These are phyloP conservation scores for Begonia peltatifolia DNA, from an alignment of 306 rosid species.

Conservation along the genomic window DNA sequence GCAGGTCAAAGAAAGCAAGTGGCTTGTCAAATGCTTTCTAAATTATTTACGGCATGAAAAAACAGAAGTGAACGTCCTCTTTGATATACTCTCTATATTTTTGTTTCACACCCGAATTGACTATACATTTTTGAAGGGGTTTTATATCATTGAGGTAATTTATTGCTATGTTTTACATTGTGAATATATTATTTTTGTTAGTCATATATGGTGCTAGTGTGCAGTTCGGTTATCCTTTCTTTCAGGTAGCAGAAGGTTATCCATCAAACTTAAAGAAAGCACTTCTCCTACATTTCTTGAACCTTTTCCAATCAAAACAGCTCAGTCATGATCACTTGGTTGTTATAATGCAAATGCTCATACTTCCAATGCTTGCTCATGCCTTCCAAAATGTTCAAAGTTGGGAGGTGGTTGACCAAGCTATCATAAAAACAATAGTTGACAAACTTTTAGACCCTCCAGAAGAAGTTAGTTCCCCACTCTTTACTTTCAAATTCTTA, in stretches of 20 bases:
- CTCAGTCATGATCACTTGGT: constrained; percentile 89
- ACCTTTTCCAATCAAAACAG: constrained; percentile 80
- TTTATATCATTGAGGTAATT: constrained; percentile 85
- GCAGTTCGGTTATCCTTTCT: background rate
- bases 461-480: constrained; percentile 58
- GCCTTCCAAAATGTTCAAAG: constrained; percentile 94
- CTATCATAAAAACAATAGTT: constrained; percentile 76
- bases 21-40: constrained; percentile 97
- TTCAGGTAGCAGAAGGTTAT: constrained; percentile 95
- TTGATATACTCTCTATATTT: constrained; percentile 91
- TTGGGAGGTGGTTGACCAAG: constrained; percentile 95
- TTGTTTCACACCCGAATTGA: constrained; percentile 83
- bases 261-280: constrained; percentile 62
- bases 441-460: constrained; percentile 99
- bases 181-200: background rate
- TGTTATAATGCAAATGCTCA: constrained; percentile 94
- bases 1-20: constrained; percentile 99
- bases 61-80: constrained; percentile 94
- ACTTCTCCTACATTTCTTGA: constrained; percentile 71
- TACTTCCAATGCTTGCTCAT: constrained; percentile 98
- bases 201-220: background rate
- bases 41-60: constrained; percentile 88
- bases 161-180: constrained; percentile 5
- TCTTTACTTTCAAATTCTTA: constrained; percentile 3
- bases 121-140: constrained; percentile 93